Evolutionary conservation across 805 yeast species (phyloP), one percentile per base, ranked within the genome.

Genomic region (Kodamaea laetipori): DNA sequence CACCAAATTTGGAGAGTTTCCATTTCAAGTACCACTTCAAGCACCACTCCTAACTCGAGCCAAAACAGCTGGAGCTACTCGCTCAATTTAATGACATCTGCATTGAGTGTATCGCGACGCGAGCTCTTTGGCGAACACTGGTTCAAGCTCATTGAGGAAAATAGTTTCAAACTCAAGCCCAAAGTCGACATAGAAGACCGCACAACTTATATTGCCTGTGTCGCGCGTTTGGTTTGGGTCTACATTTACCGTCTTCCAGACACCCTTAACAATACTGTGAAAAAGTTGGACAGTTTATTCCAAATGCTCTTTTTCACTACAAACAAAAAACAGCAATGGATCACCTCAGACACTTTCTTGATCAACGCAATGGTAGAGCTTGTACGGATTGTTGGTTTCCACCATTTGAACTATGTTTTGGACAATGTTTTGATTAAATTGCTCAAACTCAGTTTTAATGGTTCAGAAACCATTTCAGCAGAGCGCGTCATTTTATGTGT

Each of bases 241-340:
- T 94, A 86, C 58, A 67, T 90, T 17, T 88, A 83, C 62, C 72
- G 98, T 49, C 81, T 90, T 51, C 79, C 95, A 0, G 99, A 95
- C 52, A 85, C 97, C 0, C 67, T 92, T 53, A 94, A 92, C 58
- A 84, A 86, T 46, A 90, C 96, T 0, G 81, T 90, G 2, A 83
- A 90, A 55, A 84, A 83, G 43, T 71, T 94, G 39, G 95, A 85
- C 45, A 56, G 66, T 2, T 65, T 94, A 25, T 80, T 84, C 45
- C 75, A 77, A 38, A 48, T 78, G 4, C 61, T 86, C 32, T 67
- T 90, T 17, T 74, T 76, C 39, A 76, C 71, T 43, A 54, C 60
- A 9, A 66, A 67, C 30, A 77, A 76, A 46, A 87, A 86, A 51
- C 86, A 83, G 50, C 80, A 81, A 30, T 92, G 97, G 97, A 64